Evolutionary conservation across 805 yeast genomes (phyloP).

Genomic region (Wickerhamia fluorescens): DNA sequence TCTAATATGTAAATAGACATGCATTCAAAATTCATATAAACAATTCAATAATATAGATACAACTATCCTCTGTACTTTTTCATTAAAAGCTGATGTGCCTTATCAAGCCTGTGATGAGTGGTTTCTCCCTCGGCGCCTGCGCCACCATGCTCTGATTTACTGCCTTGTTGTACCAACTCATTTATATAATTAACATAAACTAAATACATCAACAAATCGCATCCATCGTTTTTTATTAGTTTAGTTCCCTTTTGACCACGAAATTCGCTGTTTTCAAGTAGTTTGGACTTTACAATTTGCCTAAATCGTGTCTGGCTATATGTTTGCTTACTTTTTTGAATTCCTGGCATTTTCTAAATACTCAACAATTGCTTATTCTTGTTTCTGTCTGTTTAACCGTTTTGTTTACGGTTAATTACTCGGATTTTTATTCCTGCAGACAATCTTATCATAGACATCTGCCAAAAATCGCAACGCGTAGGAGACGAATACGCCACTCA

Average conservation of each 20-base stretch:
- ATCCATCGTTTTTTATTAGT: slow-evolving; percentile 33
- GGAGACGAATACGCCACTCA: too few species aligned
- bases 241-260: slow-evolving; percentile 6
- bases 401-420: too few species aligned
- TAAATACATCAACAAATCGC: slow-evolving; percentile 39
- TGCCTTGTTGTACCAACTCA: slow-evolving; percentile 34
- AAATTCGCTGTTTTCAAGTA: slow-evolving; percentile 1
- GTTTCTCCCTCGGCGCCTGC: slow-evolving; percentile 26
- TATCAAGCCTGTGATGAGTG: slow-evolving; percentile 33
- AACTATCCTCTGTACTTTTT: slow-evolving; percentile 30
- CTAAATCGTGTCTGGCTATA: slow-evolving; percentile 14
- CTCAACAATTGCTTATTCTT: too few species aligned
- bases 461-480: too few species aligned
- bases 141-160: slow-evolving; percentile 28
- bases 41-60: background rate
- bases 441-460: too few species aligned
- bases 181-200: slow-evolving; percentile 42
- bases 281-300: slow-evolving; percentile 4
- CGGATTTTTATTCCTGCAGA: too few species aligned
- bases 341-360: too few species aligned
- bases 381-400: too few species aligned
- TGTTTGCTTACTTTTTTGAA: too few species aligned
- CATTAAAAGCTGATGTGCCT: slow-evolving; percentile 24
- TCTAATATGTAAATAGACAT: slow-evolving; percentile 1
- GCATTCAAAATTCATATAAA: background rate